Base-by-base conservation (phyloP, 805 yeast genomes). In the Maudiozyma bulderi region DNA sequence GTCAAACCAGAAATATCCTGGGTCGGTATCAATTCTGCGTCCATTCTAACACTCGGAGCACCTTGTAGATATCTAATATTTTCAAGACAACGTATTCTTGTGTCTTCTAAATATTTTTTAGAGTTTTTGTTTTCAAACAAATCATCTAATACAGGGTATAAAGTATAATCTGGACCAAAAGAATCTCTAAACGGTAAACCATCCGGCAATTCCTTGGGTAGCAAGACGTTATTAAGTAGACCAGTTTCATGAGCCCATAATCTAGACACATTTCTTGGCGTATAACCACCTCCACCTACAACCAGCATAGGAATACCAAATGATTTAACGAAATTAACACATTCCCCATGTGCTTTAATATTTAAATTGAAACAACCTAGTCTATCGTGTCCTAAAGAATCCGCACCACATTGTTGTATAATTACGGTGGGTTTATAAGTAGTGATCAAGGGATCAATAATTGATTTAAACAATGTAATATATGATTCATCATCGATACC, bases 381-480 rank as follows among this genome's bases (percentile, higher is more conserved):
- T 57, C 95, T 78, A 72, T 93, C 99, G 40, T 97, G 96, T 40
- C 95, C 88, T 46, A 93, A 74, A 1, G 98, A 90, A 66, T 93
- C 99, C 31, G 97, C 99, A 44, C 99, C 99, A 72, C 97, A 89
- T 69, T 93, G 99, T 55, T 90, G 78, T n/a, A 93, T 96, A 52
- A 93, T 84, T 0, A 95, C 97, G 8, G 95, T 81, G 1, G 99
- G 99, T 67, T 86, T 95, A 69, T 85, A 93, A 50, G 82, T 80
- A 42, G 81, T 75, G 54, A 95, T 85, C 40, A 89, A 77, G 3
- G 97, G 98, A 65, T 89, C 96, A 57, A 95, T 82, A 44, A 93
- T 78, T 14, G 93, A 81, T 69, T 82, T 86, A 64, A 62, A 64
- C 7, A 64, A 53, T 39, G 62, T 60, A 9, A 64, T 61, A 64